phyloP scores from a whole-genome alignment of 768 basidiomycete genomes.

The Lactarius evosmus region DNA sequence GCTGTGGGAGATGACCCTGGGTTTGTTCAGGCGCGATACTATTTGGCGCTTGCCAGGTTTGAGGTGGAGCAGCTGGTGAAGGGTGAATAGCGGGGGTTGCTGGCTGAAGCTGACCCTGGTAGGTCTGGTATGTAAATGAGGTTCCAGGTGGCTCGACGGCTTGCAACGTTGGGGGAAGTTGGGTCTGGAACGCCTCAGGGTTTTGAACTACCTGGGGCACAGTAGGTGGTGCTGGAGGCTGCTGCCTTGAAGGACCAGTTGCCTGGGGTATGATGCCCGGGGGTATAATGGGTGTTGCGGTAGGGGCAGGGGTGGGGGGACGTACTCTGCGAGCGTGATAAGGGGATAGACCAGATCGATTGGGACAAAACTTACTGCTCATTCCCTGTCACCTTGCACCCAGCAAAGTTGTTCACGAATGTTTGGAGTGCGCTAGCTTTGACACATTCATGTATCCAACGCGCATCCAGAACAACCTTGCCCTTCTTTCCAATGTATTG shows the following conservation, averaged over 20 bases:
- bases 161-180: conserved; percentile 22
- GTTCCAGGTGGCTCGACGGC: conserved; percentile 30
- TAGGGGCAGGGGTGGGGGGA: conserved; percentile 16
- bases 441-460: conserved; percentile 79
- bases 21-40: conserved; percentile 66
- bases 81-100: conserved; percentile 44
- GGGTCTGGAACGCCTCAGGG: conserved; percentile 22
- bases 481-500: conserved; percentile 78
- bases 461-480: conserved; percentile 68
- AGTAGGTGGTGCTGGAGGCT: conserved; percentile 27
- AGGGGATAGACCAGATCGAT: conserved; percentile 23
- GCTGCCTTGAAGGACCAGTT: conserved; percentile 24
- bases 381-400: conserved; percentile 72
- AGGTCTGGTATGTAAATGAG: conserved; percentile 34
- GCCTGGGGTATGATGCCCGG: conserved; percentile 17
- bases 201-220: conserved; percentile 24
- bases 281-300: conserved; percentile 17
- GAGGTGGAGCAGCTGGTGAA: conserved; percentile 49
- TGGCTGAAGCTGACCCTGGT: conserved; percentile 40
- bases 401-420: conserved; percentile 73
- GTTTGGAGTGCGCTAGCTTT: conserved; percentile 66
- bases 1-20: conserved; percentile 45
- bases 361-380: conserved; percentile 52
- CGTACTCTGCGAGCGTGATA: conserved; percentile 7
- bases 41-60: conserved; percentile 61